These are phyloP conservation scores for Artemisia annua DNA, from an alignment of 129 eudicot species.

Conservation along the genomic window DNA sequence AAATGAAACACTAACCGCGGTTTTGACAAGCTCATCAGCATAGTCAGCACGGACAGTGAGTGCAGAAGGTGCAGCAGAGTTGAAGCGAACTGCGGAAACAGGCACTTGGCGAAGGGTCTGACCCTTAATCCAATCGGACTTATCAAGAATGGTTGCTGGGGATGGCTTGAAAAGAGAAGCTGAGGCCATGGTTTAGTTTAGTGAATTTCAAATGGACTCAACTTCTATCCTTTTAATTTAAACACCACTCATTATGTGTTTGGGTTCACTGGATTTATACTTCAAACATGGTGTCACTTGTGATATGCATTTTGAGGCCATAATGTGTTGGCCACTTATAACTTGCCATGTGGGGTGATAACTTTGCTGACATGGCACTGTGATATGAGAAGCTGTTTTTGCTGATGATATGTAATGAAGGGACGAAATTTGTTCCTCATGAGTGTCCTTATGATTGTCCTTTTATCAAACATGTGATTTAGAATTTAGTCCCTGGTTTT, in stretches of 20 bases:
- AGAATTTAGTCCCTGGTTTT: constrained; percentile 23
- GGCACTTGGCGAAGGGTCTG: constrained; percentile 59
- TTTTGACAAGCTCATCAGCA: constrained; percentile 91
- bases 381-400: constrained; percentile 4
- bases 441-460: constrained; percentile 23
- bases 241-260: constrained; percentile 40
- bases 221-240: constrained; percentile 33
- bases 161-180: constrained; percentile 83
- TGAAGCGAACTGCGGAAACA: constrained; percentile 48
- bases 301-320: constrained; percentile 68
- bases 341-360: constrained; percentile 59
- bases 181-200: constrained; percentile 49
- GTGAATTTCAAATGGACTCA: constrained; percentile 1
- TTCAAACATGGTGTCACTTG: constrained; percentile 27
- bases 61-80: constrained; percentile 32
- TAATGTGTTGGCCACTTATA: constrained; percentile 42
- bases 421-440: constrained; percentile 16
- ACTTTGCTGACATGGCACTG: constrained; percentile 49
- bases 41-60: constrained; percentile 62
- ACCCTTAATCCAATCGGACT: constrained; percentile 76
- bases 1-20: constrained; percentile 52
- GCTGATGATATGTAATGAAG: constrained; percentile 36
- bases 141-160: constrained; percentile 54
- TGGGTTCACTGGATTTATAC: constrained; percentile 32
- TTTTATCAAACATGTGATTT: constrained; percentile 18